Conservation (phyloP, 1,139 yeast species). For the Pichia sp. region DNA sequence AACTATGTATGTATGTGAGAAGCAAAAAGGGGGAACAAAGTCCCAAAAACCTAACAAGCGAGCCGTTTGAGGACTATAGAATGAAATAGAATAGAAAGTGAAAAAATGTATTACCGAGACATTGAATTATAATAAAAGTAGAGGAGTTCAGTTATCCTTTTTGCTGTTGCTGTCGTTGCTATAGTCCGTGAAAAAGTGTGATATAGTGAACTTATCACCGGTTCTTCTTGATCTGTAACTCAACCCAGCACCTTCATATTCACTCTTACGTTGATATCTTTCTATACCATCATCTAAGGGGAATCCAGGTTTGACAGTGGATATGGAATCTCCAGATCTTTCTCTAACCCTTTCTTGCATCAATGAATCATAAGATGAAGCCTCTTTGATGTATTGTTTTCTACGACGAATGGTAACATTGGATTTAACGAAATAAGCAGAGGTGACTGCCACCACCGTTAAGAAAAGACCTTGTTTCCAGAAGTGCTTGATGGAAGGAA, state of each 20-base stretch:
- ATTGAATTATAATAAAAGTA: neutral
- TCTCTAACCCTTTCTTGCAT: conserved; percentile 23
- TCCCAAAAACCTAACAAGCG: no score
- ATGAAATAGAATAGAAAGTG: no score
- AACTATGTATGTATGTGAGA: no score
- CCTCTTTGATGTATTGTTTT: conserved; percentile 32
- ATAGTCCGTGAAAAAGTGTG: conserved; percentile 20
- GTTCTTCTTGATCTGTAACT: conserved; percentile 49
- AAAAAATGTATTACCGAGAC: no score
- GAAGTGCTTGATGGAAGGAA: conserved; percentile 25
- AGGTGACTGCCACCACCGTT: conserved; percentile 27
- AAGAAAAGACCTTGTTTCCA: conserved; percentile 33
- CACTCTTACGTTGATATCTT: conserved; percentile 44
- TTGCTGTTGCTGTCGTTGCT: conserved; percentile 13
- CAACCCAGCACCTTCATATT: conserved; percentile 62
- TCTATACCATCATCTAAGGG: conserved; percentile 32
- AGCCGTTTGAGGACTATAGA: no score
- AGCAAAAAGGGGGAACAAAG: no score
- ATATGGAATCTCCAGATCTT: conserved; percentile 27
- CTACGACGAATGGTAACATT: conserved; percentile 34
- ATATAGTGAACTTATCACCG: conserved; percentile 36
- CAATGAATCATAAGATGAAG: conserved; percentile 31
- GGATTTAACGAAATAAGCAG: conserved; percentile 33
- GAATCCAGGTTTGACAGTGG: conserved; percentile 41
- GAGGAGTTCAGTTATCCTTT: neutral